Base-by-base conservation (phyloP, 2,329 filamentous ascomycete genomes). In the Fusarium fracticaudum region DNA sequence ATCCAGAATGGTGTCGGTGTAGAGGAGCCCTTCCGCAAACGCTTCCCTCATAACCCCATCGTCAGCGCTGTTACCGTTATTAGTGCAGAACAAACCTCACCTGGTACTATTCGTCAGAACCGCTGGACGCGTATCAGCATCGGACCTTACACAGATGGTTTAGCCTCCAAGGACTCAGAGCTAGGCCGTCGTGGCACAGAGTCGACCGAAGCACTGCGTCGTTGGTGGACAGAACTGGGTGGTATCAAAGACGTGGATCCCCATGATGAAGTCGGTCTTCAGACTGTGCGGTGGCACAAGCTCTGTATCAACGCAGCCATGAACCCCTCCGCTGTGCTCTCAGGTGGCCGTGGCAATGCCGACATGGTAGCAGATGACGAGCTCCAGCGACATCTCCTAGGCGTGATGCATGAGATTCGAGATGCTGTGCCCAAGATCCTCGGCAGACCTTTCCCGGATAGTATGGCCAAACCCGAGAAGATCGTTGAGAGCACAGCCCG, bases 301-400 rank as follows among this genome's bases (percentile, higher is more conserved):
- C 89, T 94, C 71, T 91, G 91, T 76, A 93, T 94, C 84, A 94
- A 94, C 80, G 91, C 91, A 0, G 89, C 91, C 59, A 92, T 94
- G 87, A 94, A 94, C 82, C 91, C 92, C 1, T 91, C 90, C 2
- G 90, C 91, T 5, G 91, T 94, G 13, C 86, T 94, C 1, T 89
- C 88, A 2, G 90, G 91, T 18, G 91, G 91, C 3, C 84, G 87
- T 5, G 87, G 89, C 60, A 94, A 94, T 78, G 87, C 90, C 51
- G 87, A 88, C 70, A 93, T 94, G 90, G 86, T 90, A 10, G 82
- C 83, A 18, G 91, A 94, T 75, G 80, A 88, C 1, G 91, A 93
- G 78, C 83, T 94, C 44, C 86, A 88, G 50, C 80, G 81, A 29
- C 92, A 94, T 79, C 81, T 94, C 14, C 83, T 86, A 24, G 91